Conservation (phyloP, 305 asterid species). For the Coffea humblotiana region DNA sequence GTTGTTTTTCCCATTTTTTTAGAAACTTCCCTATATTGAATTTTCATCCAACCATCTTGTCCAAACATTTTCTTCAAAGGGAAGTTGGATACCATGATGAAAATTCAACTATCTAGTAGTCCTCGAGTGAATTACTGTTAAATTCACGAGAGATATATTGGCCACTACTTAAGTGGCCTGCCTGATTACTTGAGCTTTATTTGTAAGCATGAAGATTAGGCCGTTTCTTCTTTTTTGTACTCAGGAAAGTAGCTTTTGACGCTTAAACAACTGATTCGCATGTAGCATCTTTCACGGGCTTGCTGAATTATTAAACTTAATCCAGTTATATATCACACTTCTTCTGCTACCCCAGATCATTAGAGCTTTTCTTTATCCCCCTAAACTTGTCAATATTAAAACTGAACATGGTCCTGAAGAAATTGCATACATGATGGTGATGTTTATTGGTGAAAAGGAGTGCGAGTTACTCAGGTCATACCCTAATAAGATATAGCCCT, state of each 20-base stretch:
- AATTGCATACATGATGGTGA: not conserved
- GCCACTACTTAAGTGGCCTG: not conserved
- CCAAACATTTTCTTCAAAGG: too few species aligned
- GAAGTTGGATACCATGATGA: too few species aligned
- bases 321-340: not conserved
- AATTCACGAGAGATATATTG: not conserved
- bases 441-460: not conserved
- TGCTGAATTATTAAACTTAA: not conserved
- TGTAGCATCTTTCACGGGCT: not conserved
- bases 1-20: not conserved
- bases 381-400: not conserved
- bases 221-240: not conserved
- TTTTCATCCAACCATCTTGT: not conserved
- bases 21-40: not conserved
- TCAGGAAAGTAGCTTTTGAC: not conserved
- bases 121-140: not conserved
- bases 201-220: not conserved
- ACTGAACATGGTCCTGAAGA: not conserved
- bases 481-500: not conserved
- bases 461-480: not conserved
- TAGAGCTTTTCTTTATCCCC: not conserved
- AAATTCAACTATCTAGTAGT: too few species aligned
- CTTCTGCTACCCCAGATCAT: not conserved
- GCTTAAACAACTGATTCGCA: not conserved
- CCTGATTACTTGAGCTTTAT: not conserved